phyloP scores from a whole-genome alignment of 2,329 filamentous ascomycete genomes.

The Leptoxyphium fumago region DNA sequence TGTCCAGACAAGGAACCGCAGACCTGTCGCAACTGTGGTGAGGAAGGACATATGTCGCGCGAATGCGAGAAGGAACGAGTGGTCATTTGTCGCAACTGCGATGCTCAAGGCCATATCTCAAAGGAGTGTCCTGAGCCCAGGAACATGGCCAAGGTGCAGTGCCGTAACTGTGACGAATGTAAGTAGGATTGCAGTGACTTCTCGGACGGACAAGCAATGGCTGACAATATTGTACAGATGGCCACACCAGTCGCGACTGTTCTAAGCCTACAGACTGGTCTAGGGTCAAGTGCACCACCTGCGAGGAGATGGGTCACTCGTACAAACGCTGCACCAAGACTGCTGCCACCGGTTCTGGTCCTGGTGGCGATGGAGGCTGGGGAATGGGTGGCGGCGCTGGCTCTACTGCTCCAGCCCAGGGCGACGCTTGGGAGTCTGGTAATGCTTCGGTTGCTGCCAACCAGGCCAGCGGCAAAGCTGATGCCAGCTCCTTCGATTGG shows the following conservation, averaged over 20 bases:
- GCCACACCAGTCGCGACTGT: constrained; percentile 11
- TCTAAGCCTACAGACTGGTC: constrained; percentile 20
- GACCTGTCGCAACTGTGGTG: constrained; percentile 21
- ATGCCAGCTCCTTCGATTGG: no score
- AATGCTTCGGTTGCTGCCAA: background rate
- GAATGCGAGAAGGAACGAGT: constrained; percentile 21
- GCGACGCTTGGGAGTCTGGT: constrained; percentile 3
- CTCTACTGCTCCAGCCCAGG: background rate
- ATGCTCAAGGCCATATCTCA: constrained; percentile 42
- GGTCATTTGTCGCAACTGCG: constrained; percentile 22
- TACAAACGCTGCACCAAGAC: constrained; percentile 15
- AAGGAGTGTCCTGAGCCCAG: constrained; percentile 49
- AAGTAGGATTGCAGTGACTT: background rate
- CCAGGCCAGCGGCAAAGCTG: no score
- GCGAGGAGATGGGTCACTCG: constrained; percentile 18
- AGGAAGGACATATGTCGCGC: constrained; percentile 18
- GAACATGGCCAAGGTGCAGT: constrained; percentile 34
- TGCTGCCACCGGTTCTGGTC: constrained; percentile 3
- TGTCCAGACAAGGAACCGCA: constrained; percentile 17
- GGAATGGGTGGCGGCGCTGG: constrained; percentile 4
- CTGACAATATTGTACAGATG: constrained; percentile 1
- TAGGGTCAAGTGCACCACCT: constrained; percentile 34
- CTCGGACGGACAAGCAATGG: background rate
- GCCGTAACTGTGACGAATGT: constrained; percentile 30
- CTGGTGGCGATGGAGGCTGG: constrained; percentile 3